These are phyloP conservation scores for Dendrothele bispora DNA, from an alignment of 768 basidiomycete species.

Conservation along the genomic window DNA sequence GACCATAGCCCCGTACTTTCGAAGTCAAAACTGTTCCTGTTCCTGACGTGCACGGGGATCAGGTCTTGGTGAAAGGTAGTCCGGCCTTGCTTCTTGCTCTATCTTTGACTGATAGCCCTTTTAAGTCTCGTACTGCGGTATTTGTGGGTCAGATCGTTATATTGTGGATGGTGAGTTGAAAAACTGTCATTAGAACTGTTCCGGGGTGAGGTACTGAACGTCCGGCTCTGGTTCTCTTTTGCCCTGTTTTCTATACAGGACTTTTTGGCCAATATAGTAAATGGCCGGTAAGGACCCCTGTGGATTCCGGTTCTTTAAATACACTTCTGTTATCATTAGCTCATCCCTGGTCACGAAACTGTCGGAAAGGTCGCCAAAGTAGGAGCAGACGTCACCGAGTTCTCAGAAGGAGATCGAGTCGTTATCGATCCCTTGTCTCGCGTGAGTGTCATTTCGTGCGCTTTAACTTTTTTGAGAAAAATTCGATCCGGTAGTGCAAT, in stretches of 20 bases:
- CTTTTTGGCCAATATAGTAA: too few relatives aligned
- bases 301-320: too few relatives aligned
- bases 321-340: too few relatives aligned
- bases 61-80: slow-evolving; percentile 71
- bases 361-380: slow-evolving; percentile 72
- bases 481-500: slow-evolving; percentile 56
- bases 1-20: slow-evolving; percentile 60
- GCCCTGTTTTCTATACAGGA: too few relatives aligned
- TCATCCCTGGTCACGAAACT: slow-evolving; percentile 74
- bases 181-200: background rate
- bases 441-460: slow-evolving; percentile 38
- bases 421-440: slow-evolving; percentile 79
- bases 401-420: slow-evolving; percentile 75
- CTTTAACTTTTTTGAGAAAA: background rate
- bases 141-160: slow-evolving; percentile 61
- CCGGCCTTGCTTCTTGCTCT: slow-evolving; percentile 1
- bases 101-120: too few relatives aligned
- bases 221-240: slow-evolving; percentile 8
- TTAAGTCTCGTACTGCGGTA: slow-evolving; percentile 43
- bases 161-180: slow-evolving; percentile 50
- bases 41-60: slow-evolving; percentile 62
- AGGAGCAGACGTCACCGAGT: slow-evolving; percentile 78
- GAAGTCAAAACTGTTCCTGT: slow-evolving; percentile 67
- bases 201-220: background rate
- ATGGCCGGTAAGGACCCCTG: too few relatives aligned